These are phyloP conservation scores for Dactylella cylindrospora DNA, from an alignment of 2,329 filamentous ascomycete genomes.

Conservation along the genomic window DNA sequence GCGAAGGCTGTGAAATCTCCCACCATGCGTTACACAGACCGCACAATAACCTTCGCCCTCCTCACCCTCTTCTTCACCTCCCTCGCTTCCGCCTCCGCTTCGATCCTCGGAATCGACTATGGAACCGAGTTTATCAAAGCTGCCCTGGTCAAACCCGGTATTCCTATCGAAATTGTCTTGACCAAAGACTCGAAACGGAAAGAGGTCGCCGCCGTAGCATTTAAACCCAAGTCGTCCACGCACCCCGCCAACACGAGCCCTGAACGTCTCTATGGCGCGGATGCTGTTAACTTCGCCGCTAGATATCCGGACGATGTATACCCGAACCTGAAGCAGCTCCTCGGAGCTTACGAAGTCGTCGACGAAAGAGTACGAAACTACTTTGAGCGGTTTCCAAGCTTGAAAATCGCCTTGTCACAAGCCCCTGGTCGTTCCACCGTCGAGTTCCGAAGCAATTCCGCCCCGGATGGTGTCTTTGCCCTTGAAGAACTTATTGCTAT, in stretches of 20 bases:
- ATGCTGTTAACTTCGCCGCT: conserved; percentile 82
- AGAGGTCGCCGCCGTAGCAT: conserved; percentile 84
- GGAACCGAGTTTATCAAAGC: conserved; percentile 98
- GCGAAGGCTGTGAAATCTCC: conserved; percentile 22
- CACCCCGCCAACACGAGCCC: conserved; percentile 69
- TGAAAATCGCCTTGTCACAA: conserved; percentile 60
- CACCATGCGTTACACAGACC: conserved; percentile 47
- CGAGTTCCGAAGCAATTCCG: conserved; percentile 72
- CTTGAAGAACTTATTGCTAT: conserved; percentile 95
- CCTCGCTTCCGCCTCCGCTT: conserved; percentile 65
- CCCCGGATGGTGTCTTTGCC: conserved; percentile 61
- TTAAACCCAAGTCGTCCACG: conserved; percentile 72
- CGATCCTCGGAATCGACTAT: conserved; percentile 88
- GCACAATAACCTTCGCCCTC: conserved; percentile 57
- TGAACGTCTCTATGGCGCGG: conserved; percentile 86
- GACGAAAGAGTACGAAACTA: conserved; percentile 68
- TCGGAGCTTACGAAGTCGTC: conserved; percentile 66
- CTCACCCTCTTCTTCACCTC: conserved; percentile 60
- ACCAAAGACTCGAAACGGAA: conserved; percentile 98
- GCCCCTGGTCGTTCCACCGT: conserved; percentile 65
- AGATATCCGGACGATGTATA: conserved; percentile 93
- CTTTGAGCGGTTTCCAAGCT: conserved; percentile 71
- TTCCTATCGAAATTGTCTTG: conserved; percentile 94
- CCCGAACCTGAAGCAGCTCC: conserved; percentile 84
- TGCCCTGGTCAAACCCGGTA: conserved; percentile 90